phyloP scores from a whole-genome alignment of 225 moss, liverwort and hornwort genomes.

The Marchantia polymorpha region DNA sequence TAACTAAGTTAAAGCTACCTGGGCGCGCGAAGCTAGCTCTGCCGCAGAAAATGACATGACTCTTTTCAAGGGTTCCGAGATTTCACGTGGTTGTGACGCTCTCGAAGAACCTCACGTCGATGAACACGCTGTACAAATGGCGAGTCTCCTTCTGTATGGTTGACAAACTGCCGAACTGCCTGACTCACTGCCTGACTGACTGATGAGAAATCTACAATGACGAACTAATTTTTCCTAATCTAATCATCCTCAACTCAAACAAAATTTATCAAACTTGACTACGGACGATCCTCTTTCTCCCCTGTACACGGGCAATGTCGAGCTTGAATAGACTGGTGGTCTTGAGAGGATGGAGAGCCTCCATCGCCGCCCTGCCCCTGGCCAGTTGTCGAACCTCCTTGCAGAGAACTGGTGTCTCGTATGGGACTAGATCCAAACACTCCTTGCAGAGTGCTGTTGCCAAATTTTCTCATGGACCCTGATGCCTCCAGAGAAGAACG shows the following conservation, averaged over 20 bases:
- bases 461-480: slow-evolving; percentile 10
- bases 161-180: neutral
- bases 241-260: slow-evolving; percentile 9
- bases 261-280: slow-evolving; percentile 10
- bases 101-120: slow-evolving; percentile 11
- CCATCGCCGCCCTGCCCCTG: neutral
- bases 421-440: neutral
- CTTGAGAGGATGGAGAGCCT: neutral
- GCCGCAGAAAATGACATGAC: slow-evolving; percentile 9
- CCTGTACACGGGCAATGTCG: slow-evolving; percentile 12
- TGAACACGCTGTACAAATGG: slow-evolving; percentile 14
- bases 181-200: neutral
- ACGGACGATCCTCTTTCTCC: neutral
- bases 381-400: neutral
- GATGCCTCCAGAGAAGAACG: slow-evolving; percentile 11
- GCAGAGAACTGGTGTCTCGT: neutral
- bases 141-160: neutral
- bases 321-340: slow-evolving; percentile 2
- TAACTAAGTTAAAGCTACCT: neutral
- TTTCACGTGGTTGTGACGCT: neutral
- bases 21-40: neutral
- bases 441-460: slow-evolving; percentile 1
- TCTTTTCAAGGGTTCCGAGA: slow-evolving; percentile 11
- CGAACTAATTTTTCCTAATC: neutral
- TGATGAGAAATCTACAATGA: slow-evolving; percentile 11